Conservation (phyloP, 2,329 filamentous ascomycete species). For the Knufia fluminis region DNA sequence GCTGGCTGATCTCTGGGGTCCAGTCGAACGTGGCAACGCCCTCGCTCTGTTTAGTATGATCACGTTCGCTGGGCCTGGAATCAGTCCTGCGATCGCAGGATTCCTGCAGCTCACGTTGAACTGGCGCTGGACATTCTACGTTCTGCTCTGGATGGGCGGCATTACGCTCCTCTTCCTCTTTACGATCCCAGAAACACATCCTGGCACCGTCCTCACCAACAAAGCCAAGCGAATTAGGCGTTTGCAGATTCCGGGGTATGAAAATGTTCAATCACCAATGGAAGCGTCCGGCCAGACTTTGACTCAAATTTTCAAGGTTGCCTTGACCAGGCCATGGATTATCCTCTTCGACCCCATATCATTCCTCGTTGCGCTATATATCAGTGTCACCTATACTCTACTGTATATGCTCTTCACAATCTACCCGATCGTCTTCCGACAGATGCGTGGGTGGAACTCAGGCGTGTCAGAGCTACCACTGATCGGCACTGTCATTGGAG, state of each 20-base stretch:
- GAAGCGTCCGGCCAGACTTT: conserved; percentile 41
- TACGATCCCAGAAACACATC: conserved; percentile 51
- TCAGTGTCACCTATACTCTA: conserved; percentile 44
- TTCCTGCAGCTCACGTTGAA: conserved; percentile 47
- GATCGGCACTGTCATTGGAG: conserved; percentile 43
- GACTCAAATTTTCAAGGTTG: conserved; percentile 40
- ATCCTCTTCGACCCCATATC: conserved; percentile 45
- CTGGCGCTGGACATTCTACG: conserved; percentile 40
- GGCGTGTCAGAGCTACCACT: conserved; percentile 42
- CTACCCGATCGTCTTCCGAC: conserved; percentile 44
- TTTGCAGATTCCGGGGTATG: conserved; percentile 43
- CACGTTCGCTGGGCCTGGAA: conserved; percentile 46
- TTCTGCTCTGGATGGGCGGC: conserved; percentile 33
- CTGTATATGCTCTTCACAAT: conserved; percentile 52
- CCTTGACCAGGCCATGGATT: conserved; percentile 41
- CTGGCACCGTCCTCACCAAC: conserved; percentile 41
- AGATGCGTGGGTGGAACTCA: conserved; percentile 38
- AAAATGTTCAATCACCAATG: conserved; percentile 42
- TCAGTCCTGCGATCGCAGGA: conserved; percentile 48
- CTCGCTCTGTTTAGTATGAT: conserved; percentile 47
- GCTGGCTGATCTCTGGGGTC: conserved; percentile 46
- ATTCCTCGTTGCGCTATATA: conserved; percentile 36
- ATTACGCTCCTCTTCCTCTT: conserved; percentile 39
- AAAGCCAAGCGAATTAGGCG: conserved; percentile 46
- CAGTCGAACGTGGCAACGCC: conserved; percentile 43